Evolutionary conservation across 169 alveolate genomes (phyloP), one percentile per base, ranked within the genome.

Genomic region (Babesia bigemina): DNA sequence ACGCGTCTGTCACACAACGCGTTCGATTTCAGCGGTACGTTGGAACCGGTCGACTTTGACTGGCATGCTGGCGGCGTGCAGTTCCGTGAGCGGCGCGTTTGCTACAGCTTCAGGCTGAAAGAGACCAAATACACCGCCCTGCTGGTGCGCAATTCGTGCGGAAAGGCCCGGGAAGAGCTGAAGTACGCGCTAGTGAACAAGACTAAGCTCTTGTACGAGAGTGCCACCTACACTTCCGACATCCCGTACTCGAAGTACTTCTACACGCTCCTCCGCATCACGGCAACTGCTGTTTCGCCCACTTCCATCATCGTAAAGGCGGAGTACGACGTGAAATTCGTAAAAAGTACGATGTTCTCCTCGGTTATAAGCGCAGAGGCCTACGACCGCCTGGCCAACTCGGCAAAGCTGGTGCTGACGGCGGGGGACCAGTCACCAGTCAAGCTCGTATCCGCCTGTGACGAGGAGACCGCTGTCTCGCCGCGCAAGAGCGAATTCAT

Each of bases 181-280:
- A 70, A 71, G 28, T 79, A 79, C 59, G 83, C 73, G 28, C 65
- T 79, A 36, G 52, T 67, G 44, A 50, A 72, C 50, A 44, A 19
- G 47, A 17, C 49, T 0, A 29, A 53, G 22, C 29, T 72, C 33
- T 26, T 79, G 19, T 79, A 79, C 56, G 81, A 79, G 76, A 63
- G 79, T 16, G 29, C 53, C 29, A 79, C 29, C 9, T 29, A 61
- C 56, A 45, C 63, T 0, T 44, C 56, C 11, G 69, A 79, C 58
- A 62, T 72, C n/a, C 87, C 87, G 8, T 79, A 62, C 67, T 55
- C 79, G 58, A 79, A 61, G 29, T 67, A 59, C 69, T 70, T 79
- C 36, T 70, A 79, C 66, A 79, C 87, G 14, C 49, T 79, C 4
- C 21, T 70, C 45, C 74, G 81, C 11, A 63, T 79, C 14, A 79